Conservation (phyloP, 179 eudicot genomes). For the Silene vulgaris region DNA sequence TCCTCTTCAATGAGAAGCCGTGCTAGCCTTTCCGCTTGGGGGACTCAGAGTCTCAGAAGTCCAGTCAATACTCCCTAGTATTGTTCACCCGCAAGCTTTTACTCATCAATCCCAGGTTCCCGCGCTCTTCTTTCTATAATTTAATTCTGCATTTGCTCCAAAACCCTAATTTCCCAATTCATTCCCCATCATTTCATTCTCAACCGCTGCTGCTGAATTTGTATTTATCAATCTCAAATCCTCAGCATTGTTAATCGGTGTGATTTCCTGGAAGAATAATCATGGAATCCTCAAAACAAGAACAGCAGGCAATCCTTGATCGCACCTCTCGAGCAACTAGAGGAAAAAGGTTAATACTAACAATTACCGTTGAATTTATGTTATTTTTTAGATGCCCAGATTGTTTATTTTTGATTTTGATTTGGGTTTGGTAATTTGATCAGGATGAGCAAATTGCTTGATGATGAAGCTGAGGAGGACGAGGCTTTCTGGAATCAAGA, state of each 20-base stretch:
- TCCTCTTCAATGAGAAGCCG: no score
- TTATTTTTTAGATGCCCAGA: constrained; percentile 2
- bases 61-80: no score
- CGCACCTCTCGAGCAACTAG: constrained; percentile 77
- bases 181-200: neutral
- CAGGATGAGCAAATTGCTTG: constrained; percentile 89
- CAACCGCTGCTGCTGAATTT: neutral
- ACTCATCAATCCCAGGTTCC: constrained; percentile 6
- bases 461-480: constrained; percentile 90
- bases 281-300: constrained; percentile 50
- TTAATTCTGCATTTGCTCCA: neutral
- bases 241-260: neutral
- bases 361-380: neutral
- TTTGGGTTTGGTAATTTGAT: constrained; percentile 14
- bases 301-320: constrained; percentile 48
- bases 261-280: neutral
- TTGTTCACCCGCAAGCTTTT: neutral
- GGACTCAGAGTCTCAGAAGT: no score
- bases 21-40: no score
- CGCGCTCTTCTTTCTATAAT: constrained; percentile 9
- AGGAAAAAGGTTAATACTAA: constrained; percentile 62
- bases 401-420: constrained; percentile 19
- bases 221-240: neutral
- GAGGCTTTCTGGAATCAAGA: constrained; percentile 97
- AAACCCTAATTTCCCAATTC: constrained; percentile 1